These are phyloP conservation scores for Flaveria brownii DNA, from an alignment of 129 eudicot genomes.

Conservation along the genomic window DNA sequence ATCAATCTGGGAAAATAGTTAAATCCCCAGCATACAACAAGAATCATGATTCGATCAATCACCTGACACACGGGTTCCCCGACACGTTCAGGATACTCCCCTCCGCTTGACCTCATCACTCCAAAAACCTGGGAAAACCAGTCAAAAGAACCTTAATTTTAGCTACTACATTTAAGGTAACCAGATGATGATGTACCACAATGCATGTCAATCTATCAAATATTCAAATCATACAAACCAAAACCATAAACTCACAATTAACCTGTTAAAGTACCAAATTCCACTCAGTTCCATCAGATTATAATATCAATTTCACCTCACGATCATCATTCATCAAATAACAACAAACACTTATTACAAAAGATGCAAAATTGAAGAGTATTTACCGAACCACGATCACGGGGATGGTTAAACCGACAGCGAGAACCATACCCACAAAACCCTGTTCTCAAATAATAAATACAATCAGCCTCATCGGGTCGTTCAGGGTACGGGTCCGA, in stretches of 20 bases:
- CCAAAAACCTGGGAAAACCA: slow-evolving; percentile 57
- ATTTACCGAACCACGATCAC: slow-evolving; percentile 65
- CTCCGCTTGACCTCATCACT: slow-evolving; percentile 51
- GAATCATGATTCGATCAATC: slow-evolving; percentile 2
- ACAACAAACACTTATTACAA: background rate
- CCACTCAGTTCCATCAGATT: slow-evolving; percentile 17
- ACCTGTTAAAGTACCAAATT: slow-evolving; percentile 10
- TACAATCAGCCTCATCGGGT: slow-evolving; percentile 84
- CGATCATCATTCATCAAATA: background rate
- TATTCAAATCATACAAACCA: no score
- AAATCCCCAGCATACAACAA: no score
- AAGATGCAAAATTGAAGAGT: background rate
- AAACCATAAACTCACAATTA: no score
- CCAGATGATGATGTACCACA: no score
- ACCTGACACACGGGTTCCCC: slow-evolving; percentile 96
- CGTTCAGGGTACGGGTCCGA: slow-evolving; percentile 67
- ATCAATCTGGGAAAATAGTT: no score
- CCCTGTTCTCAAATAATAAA: slow-evolving; percentile 75
- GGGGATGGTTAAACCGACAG: slow-evolving; percentile 95
- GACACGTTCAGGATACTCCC: slow-evolving; percentile 63
- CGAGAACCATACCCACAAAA: slow-evolving; percentile 79
- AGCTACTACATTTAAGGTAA: background rate
- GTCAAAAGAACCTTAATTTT: slow-evolving; percentile 16
- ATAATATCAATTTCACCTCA: background rate
- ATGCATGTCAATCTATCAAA: no score